Conservation (phyloP, 805 yeast genomes). For the Lachancea waltii region DNA sequence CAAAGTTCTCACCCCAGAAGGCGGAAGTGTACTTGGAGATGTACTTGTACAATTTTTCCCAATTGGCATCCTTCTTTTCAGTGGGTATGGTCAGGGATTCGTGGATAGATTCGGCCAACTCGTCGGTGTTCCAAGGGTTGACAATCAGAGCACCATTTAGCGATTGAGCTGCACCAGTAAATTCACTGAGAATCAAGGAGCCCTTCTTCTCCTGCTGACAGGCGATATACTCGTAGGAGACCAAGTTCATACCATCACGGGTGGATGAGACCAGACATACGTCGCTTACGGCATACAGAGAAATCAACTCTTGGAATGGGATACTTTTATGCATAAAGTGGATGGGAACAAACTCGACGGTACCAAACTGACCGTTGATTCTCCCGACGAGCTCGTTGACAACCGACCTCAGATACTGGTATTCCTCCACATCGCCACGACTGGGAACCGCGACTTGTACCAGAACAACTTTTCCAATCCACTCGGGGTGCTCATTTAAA, state of each 20-base stretch:
- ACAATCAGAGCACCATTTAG: constrained; percentile 89
- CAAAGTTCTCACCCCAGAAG: constrained; percentile 96
- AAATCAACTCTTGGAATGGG: constrained; percentile 84
- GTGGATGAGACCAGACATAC: constrained; percentile 91
- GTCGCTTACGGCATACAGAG: constrained; percentile 79
- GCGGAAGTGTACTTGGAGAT: constrained; percentile 91
- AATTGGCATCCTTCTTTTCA: constrained; percentile 73
- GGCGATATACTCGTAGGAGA: constrained; percentile 92
- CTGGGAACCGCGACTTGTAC: constrained; percentile 98
- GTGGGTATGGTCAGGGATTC: constrained; percentile 81
- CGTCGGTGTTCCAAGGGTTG: constrained; percentile 98
- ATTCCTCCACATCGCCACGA: constrained; percentile 96
- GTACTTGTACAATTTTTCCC: constrained; percentile 76
- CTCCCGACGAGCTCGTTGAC: constrained; percentile 96
- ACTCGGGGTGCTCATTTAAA: constrained; percentile 87
- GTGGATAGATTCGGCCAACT: constrained; percentile 74
- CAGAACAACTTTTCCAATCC: constrained; percentile 94
- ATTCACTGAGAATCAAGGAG: constrained; percentile 80
- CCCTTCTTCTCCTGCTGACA: constrained; percentile 87
- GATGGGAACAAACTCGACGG: constrained; percentile 95
- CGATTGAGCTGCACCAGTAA: constrained; percentile 99
- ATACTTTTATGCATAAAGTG: constrained; percentile 93
- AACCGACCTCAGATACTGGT: constrained; percentile 84
- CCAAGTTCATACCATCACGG: constrained; percentile 97
- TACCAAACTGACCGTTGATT: constrained; percentile 92